Evolutionary conservation across 2,329 filamentous ascomycete species (phyloP).

Genomic region (Xylaria sp.): DNA sequence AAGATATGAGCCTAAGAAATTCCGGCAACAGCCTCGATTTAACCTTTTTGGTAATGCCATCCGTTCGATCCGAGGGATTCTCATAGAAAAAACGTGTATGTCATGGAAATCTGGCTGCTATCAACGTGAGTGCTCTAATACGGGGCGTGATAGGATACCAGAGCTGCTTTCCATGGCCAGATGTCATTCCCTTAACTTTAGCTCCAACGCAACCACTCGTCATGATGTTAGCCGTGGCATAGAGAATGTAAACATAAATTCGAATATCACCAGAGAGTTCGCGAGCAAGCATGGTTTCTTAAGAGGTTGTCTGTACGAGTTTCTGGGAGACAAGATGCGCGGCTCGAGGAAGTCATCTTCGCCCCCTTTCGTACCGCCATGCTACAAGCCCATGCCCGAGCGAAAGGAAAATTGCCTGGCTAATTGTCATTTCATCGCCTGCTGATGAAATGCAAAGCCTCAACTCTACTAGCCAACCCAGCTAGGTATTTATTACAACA

Average conservation of each 20-base stretch:
- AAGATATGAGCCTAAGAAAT: not conserved
- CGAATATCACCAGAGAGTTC: not conserved
- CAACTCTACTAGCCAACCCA: no score
- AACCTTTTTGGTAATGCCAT: no score
- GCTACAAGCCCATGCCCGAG: not conserved
- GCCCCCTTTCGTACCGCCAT: not conserved
- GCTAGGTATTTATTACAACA: no score
- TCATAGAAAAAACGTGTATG: not conserved
- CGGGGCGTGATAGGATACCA: not conserved
- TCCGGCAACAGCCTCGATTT: not conserved
- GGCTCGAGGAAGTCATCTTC: not conserved
- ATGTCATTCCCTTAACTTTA: not conserved
- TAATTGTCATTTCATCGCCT: not conserved
- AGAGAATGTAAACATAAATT: no score
- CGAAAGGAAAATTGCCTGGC: not conserved
- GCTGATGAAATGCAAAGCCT: no score
- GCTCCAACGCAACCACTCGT: no score
- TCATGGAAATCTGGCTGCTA: not conserved
- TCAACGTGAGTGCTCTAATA: not conserved
- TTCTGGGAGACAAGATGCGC: not conserved
- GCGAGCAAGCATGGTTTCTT: not conserved
- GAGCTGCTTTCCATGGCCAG: not conserved
- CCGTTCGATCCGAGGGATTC: not conserved
- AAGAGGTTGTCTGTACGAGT: not conserved
- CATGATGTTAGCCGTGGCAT: no score